These are phyloP conservation scores for Auricularia cornea DNA, from an alignment of 768 basidiomycete species.

Conservation along the genomic window DNA sequence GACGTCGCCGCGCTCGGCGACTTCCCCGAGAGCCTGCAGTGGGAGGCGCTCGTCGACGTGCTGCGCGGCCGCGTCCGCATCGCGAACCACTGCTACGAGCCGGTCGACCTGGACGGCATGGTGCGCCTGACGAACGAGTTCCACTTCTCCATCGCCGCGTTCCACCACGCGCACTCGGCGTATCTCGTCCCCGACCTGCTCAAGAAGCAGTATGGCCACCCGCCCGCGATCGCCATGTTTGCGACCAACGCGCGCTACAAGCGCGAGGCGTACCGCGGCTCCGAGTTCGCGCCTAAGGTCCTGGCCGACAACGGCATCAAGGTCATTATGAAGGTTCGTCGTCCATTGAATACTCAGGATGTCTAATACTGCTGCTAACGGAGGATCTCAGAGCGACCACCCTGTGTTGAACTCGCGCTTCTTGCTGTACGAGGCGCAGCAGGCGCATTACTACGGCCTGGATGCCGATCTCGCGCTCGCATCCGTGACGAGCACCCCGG, in stretches of 20 bases:
- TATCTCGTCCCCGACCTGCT: slow-evolving; percentile 36
- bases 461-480: slow-evolving; percentile 56
- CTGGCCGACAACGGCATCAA: slow-evolving; percentile 38
- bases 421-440: slow-evolving; percentile 50
- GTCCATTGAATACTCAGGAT: neutral
- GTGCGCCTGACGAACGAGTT: slow-evolving; percentile 34
- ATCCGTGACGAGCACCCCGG: slow-evolving; percentile 64
- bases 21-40: slow-evolving; percentile 46
- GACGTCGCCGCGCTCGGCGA: slow-evolving; percentile 34
- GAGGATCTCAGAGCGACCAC: slow-evolving; percentile 21
- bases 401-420: slow-evolving; percentile 48
- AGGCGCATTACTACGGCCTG: slow-evolving; percentile 66
- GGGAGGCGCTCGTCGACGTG: slow-evolving; percentile 25
- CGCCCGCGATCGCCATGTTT: slow-evolving; percentile 35
- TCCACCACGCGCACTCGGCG: slow-evolving; percentile 46
- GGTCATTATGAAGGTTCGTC: slow-evolving; percentile 27
- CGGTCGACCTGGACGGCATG: slow-evolving; percentile 1
- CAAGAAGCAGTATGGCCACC: slow-evolving; percentile 38
- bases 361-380: neutral
- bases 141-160: slow-evolving; percentile 27
- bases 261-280: slow-evolving; percentile 32
- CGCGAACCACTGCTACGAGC: slow-evolving; percentile 31
- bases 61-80: slow-evolving; percentile 32
- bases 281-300: slow-evolving; percentile 33
- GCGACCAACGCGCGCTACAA: slow-evolving; percentile 39